Percentiles rank a stretch among this genome's conserved stretches.
Evolutionary conservation across 1,284 basidiomycete genomes (phyloP).

Genomic region (Caloboletus firmus): DNA sequence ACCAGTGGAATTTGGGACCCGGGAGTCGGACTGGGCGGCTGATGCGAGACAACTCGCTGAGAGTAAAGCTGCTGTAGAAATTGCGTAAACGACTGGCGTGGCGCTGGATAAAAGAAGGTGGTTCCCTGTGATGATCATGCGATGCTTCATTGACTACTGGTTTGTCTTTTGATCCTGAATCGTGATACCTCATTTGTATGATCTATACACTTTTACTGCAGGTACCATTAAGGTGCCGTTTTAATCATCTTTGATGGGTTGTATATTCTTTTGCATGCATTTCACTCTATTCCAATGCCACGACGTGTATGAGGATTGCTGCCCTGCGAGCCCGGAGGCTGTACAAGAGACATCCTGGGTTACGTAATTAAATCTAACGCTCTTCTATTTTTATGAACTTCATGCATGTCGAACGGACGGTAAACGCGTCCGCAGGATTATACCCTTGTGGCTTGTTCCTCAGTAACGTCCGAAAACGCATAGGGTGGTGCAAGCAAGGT

Average conservation of each 20-base stretch:
- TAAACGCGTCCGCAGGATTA: too few species aligned
- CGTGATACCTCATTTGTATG: background rate
- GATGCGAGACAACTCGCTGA: conserved; percentile 8
- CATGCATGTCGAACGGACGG: background rate
- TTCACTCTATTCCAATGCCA: background rate
- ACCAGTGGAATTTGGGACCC: conserved; percentile 50
- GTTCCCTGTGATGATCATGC: too few species aligned
- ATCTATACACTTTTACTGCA: background rate
- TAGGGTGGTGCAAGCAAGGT: too few species aligned
- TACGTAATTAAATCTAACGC: too few species aligned
- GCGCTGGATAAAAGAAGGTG: background rate
- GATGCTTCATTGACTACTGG: background rate
- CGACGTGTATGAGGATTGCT: background rate
- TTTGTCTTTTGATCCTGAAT: background rate
- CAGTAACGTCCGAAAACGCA: too few species aligned
- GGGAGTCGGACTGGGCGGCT: conserved; percentile 35
- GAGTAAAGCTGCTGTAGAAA: too few species aligned
- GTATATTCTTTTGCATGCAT: background rate
- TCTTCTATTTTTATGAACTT: background rate
- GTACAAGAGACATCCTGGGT: too few species aligned
- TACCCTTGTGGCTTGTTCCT: too few species aligned
- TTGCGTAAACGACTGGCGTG: background rate
- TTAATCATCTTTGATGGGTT: background rate
- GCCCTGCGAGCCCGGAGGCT: too few species aligned
- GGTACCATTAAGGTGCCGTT: too few species aligned